Conservation (phyloP, 2,329 filamentous ascomycete genomes). For the Aureobasidium lini region DNA sequence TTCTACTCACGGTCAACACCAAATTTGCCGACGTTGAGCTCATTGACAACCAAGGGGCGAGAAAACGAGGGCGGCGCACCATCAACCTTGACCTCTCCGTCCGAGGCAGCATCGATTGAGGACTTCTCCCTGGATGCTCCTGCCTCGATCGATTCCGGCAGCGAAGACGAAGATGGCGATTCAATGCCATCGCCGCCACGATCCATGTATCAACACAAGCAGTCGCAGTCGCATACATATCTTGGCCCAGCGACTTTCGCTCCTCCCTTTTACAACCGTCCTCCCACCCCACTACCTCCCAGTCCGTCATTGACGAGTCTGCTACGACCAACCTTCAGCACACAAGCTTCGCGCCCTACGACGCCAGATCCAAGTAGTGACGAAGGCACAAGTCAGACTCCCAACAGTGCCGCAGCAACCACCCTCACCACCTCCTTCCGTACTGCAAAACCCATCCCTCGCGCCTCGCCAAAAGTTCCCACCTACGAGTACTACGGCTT, state of each 20-base stretch:
- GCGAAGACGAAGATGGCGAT: constrained; percentile 14
- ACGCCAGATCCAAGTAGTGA: constrained; percentile 89
- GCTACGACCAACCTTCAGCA: constrained; percentile 62
- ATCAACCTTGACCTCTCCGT: constrained; percentile 29
- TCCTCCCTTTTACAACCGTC: constrained; percentile 93
- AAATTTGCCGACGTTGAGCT: constrained; percentile 35
- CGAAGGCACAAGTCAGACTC: constrained; percentile 43
- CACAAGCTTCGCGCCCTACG: constrained; percentile 64
- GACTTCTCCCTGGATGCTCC: constrained; percentile 28
- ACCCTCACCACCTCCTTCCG: constrained; percentile 49
- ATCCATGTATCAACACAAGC: constrained; percentile 35
- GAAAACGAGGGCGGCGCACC: constrained; percentile 22
- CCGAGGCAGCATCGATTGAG: constrained; percentile 32
- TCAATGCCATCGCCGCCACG: constrained; percentile 25
- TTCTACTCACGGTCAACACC: constrained; percentile 42
- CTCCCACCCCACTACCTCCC: constrained; percentile 88
- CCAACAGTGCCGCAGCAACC: constrained; percentile 51
- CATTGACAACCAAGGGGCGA: constrained; percentile 23
- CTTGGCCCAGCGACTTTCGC: constrained; percentile 45
- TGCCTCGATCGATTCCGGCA: constrained; percentile 17
- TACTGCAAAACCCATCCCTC: constrained; percentile 59
- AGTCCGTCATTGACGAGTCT: constrained; percentile 90
- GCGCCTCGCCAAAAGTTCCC: constrained; percentile 86
- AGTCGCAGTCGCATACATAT: constrained; percentile 38
- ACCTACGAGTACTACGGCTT: constrained; percentile 99